Percentiles rank a stretch among this genome's conserved stretches.
These are phyloP conservation scores for Candida tropicalis DNA, from an alignment of 1,139 yeast species.

Conservation along the genomic window DNA sequence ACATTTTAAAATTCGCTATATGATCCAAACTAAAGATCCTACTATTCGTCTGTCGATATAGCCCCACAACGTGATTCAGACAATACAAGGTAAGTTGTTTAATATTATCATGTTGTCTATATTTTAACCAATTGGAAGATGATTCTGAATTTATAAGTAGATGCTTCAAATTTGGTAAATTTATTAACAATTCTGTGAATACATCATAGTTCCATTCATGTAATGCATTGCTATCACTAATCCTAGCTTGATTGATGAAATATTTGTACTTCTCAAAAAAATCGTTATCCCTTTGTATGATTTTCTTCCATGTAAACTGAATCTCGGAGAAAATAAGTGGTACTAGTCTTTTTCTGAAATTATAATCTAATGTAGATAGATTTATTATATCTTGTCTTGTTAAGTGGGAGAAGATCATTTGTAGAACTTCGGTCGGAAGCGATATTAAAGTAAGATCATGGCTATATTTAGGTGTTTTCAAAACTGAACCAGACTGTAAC, in stretches of 20 bases:
- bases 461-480: conserved; percentile 5
- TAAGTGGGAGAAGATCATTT: conserved; percentile 23
- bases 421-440: conserved; percentile 33
- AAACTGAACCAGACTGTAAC: background rate
- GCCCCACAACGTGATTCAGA: conserved; percentile 16
- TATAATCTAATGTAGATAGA: conserved; percentile 24
- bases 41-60: conserved; percentile 16
- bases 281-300: conserved; percentile 5
- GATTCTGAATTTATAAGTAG: conserved; percentile 36
- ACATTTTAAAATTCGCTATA: conserved; percentile 25
- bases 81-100: conserved; percentile 29
- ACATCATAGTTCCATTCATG: conserved; percentile 47
- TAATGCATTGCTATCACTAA: conserved; percentile 37
- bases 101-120: conserved; percentile 26
- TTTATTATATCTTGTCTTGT: conserved; percentile 25
- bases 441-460: conserved; percentile 16
- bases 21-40: conserved; percentile 37
- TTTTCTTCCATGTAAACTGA: conserved; percentile 35
- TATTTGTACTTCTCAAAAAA: conserved; percentile 15
- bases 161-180: conserved; percentile 25
- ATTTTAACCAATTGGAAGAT: conserved; percentile 48
- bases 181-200: conserved; percentile 23
- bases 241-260: conserved; percentile 25
- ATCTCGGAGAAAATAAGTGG: conserved; percentile 27
- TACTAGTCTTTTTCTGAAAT: conserved; percentile 23